Conservation (phyloP, 1,284 basidiomycete species). For the Pterulicium gracile region DNA sequence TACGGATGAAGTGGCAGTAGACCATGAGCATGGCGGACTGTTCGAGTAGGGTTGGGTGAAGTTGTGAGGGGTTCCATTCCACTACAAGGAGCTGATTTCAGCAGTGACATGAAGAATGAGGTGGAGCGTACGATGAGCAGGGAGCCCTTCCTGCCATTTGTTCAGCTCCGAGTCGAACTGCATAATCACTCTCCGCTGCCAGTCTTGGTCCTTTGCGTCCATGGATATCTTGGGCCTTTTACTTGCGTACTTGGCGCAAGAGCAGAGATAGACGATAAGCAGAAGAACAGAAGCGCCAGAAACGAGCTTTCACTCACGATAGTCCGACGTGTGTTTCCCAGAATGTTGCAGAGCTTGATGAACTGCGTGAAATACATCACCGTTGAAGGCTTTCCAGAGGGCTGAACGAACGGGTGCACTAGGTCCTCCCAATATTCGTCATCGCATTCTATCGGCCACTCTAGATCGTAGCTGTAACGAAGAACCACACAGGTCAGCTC, state of each 20-base stretch:
- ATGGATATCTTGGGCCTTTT: slow-evolving; percentile 27
- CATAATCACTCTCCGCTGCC: slow-evolving; percentile 31
- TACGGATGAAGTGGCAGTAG: slow-evolving; percentile 37
- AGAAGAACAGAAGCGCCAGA: too few relatives aligned
- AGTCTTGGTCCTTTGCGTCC: slow-evolving; percentile 25
- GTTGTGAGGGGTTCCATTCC: slow-evolving; percentile 35
- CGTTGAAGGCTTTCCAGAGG: slow-evolving; percentile 19
- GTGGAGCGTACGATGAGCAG: slow-evolving; percentile 23
- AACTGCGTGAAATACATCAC: slow-evolving; percentile 28
- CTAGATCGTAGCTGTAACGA: slow-evolving; percentile 32
- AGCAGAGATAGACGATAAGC: too few relatives aligned
- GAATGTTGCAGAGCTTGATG: slow-evolving; percentile 32
- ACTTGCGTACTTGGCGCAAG: slow-evolving; percentile 40
- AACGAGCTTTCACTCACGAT: slow-evolving; percentile 15
- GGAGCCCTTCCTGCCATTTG: slow-evolving; percentile 35
- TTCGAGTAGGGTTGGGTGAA: slow-evolving; percentile 26
- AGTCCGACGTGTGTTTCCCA: slow-evolving; percentile 31
- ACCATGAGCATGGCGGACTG: slow-evolving; percentile 38
- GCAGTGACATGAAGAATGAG: too few relatives aligned
- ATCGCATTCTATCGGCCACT: slow-evolving; percentile 37
- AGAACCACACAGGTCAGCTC: neutral
- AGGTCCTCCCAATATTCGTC: slow-evolving; percentile 36
- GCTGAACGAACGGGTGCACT: slow-evolving; percentile 19
- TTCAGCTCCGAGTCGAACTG: slow-evolving; percentile 37
- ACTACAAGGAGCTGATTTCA: slow-evolving; percentile 11